phyloP scores from a whole-genome alignment of 2,329 filamentous ascomycete genomes.

The Trichophyton schoenleinii region DNA sequence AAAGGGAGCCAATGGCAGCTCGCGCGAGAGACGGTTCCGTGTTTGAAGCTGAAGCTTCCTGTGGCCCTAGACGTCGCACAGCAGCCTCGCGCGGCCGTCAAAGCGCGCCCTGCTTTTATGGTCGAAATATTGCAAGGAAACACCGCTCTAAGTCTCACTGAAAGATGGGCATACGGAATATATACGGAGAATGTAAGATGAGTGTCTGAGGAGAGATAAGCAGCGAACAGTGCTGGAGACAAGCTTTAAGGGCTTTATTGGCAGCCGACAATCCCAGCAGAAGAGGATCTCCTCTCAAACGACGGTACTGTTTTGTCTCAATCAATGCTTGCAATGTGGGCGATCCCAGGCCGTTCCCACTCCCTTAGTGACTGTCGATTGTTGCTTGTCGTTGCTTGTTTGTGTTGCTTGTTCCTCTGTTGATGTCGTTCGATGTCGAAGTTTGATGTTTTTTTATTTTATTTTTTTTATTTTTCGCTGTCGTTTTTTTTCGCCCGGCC shows the following conservation, averaged over 20 bases:
- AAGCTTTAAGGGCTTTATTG: background rate
- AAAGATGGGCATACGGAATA: too few species aligned
- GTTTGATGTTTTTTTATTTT: background rate
- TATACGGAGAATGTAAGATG: too few species aligned
- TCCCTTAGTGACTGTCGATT: background rate
- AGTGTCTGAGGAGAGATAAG: background rate
- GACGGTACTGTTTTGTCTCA: background rate
- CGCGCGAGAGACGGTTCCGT: background rate
- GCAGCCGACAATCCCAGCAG: background rate
- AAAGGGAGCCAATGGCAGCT: background rate
- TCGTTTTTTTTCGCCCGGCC: background rate
- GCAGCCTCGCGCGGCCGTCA: background rate
- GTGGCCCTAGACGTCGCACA: background rate
- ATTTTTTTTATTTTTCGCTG: background rate
- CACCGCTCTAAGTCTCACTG: too few species aligned
- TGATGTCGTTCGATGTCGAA: background rate
- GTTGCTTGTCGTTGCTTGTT: background rate
- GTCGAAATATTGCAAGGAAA: too few species aligned
- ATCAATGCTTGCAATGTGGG: background rate
- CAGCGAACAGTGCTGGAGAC: background rate
- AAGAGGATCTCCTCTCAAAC: background rate
- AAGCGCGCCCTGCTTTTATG: background rate
- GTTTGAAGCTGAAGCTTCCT: background rate
- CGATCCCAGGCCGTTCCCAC: background rate
- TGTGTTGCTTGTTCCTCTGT: background rate